Percentiles rank a stretch among this genome's conserved stretches.
These are phyloP conservation scores for Ogataea hybrid DNA, from an alignment of 1,139 yeast species.

Conservation along the genomic window DNA sequence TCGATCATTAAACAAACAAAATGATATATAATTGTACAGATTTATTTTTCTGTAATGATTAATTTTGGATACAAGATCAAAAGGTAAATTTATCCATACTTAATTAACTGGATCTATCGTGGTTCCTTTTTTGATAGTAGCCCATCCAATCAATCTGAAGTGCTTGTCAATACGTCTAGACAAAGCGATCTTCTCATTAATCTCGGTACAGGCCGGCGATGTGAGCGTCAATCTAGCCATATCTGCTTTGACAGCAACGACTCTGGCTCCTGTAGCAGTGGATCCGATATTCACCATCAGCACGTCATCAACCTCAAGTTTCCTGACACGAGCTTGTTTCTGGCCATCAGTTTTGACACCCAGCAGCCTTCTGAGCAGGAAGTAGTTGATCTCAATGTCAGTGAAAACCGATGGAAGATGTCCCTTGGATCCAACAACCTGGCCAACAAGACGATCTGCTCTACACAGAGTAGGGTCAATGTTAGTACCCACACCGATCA, in stretches of 20 bases:
- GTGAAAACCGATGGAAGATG: conserved; percentile 94
- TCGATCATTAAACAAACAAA: conserved; percentile 2
- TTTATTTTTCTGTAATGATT: not conserved
- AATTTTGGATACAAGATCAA: conserved; percentile 1
- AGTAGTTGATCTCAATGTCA: conserved; percentile 96
- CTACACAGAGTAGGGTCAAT: conserved; percentile 99
- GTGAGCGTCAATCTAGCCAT: conserved; percentile 98
- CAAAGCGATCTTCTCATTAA: conserved; percentile 96
- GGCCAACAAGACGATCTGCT: conserved; percentile 99
- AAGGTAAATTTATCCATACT: conserved; percentile 7
- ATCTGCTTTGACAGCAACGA: conserved; percentile 97
- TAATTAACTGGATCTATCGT: conserved; percentile 67
- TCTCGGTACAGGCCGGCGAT: conserved; percentile 98
- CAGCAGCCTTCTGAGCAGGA: conserved; percentile 90
- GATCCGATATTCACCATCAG: conserved; percentile 99
- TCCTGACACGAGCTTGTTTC: conserved; percentile 95
- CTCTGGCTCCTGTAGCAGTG: conserved; percentile 99
- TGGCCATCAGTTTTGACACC: conserved; percentile 99
- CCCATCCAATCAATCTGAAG: conserved; percentile 99
- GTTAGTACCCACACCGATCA: conserved; percentile 99
- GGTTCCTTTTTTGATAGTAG: conserved; percentile 94
- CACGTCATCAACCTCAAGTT: conserved; percentile 91
- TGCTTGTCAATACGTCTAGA: conserved; percentile 99
- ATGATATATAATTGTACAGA: not conserved
- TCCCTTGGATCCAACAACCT: conserved; percentile 97